Evolutionary conservation across 176 grass and related monocot species (phyloP), one percentile per base, ranked within the genome.

Genomic region (Melocanna baccifera): DNA sequence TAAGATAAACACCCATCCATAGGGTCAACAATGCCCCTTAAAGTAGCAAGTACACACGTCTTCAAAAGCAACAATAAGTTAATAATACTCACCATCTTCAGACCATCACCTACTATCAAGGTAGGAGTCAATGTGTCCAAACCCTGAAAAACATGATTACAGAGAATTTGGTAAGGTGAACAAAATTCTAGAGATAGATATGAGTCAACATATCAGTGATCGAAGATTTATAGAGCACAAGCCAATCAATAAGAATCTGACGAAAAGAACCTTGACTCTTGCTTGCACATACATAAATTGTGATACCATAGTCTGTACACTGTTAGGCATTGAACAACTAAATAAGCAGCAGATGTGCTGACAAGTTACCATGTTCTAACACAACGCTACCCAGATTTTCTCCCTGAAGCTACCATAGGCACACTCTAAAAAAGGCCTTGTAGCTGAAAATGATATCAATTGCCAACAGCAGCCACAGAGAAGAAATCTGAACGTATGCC

Each of bases 91-190:
- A 94, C 91, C 81, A 99, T 89, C 47, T 94, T 94, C 67, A 91
- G 59, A 52, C 36, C 55, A 80, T 94, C 78, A 76, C 93, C 91
- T 20, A 96, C 43, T 70, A 32, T 45, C 83, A 96, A 83, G n/a
- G 82, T 89, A 19, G 93, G 93, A 81, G 73, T 90, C 23, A 65
- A 48, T 75, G 93, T 94, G 80, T 99, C 87, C 86, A 99, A 84
- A 75, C 91, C 96, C 93, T 99, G 68, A 90, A 66, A 89, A 69
- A 73, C 12, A 83, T 43, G 47, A 53, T 91, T 56, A 39, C 29
- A 53, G 55, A 81, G 1, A 58, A 74, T 66, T 82, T 85, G 78
- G 18, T 40, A 73, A 76, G 5, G 23, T 1, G 2, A 55, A 42
- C 19, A 80, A 18, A 78, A 59, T 7, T 39, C 9, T 0, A 12